A percentile compares a stretch with the other conserved stretches of the same genome.
Evolutionary conservation across 2,329 filamentous ascomycete genomes (phyloP).

Genomic region (Calonectria crousiana): DNA sequence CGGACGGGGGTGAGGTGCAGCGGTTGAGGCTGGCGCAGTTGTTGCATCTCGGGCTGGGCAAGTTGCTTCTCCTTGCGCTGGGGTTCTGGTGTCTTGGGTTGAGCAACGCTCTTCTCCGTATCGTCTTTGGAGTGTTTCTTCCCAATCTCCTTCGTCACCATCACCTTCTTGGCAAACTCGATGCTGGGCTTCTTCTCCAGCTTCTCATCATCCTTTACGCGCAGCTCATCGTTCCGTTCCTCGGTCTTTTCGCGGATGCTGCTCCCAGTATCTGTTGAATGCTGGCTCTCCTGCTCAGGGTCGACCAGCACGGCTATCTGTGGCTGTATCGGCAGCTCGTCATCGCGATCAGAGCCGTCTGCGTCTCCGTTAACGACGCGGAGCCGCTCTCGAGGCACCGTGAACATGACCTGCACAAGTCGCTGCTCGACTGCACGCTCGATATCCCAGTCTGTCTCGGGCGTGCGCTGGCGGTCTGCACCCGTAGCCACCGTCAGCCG

Average conservation of each 20-base stretch:
- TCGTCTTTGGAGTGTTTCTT: background rate
- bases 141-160: background rate
- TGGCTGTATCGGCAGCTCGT: conserved; percentile 44
- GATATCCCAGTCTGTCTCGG: conserved; percentile 81
- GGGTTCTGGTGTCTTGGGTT: conserved; percentile 15
- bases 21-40: conserved; percentile 10
- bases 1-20: conserved; percentile 35
- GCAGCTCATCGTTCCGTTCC: conserved; percentile 15
- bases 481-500: conserved; percentile 18
- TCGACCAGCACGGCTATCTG: conserved; percentile 57
- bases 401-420: conserved; percentile 90
- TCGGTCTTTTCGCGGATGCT: conserved; percentile 29
- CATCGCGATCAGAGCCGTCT: conserved; percentile 46
- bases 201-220: conserved; percentile 25
- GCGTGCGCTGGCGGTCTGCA: conserved; percentile 6
- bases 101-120: conserved; percentile 1
- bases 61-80: conserved; percentile 16
- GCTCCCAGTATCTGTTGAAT: conserved; percentile 14
- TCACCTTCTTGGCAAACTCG: conserved; percentile 2
- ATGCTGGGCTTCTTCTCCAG: conserved; percentile 27
- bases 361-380: conserved; percentile 87
- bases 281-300: conserved; percentile 47
- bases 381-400: conserved; percentile 86
- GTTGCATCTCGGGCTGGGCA: background rate
- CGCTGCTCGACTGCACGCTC: conserved; percentile 78